Percentiles rank a stretch among this genome's conserved stretches.
phyloP scores from a whole-genome alignment of 139 green algal species.

The Medakamo hakoo region DNA sequence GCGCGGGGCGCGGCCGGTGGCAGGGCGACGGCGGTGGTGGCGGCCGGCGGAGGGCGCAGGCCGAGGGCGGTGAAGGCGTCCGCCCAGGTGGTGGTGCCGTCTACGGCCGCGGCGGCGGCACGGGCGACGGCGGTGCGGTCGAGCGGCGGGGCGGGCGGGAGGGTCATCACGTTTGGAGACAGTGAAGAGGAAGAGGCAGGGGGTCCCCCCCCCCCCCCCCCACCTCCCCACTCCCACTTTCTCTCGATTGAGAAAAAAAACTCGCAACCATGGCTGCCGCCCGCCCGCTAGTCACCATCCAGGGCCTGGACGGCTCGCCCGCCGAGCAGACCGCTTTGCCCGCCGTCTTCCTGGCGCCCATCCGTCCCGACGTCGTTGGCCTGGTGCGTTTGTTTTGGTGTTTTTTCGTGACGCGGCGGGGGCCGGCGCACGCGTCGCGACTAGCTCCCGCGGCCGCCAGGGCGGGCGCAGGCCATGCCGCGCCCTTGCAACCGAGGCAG shows the following conservation, averaged over 20 bases:
- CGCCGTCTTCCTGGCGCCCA: constrained; percentile 76
- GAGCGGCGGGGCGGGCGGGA: no score
- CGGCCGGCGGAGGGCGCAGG: background rate
- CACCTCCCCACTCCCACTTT: no score
- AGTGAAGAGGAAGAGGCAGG: background rate
- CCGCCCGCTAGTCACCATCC: constrained; percentile 72
- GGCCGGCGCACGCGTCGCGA: no score
- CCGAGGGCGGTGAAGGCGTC: background rate
- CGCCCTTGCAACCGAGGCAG: no score
- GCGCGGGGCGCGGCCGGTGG: no score
- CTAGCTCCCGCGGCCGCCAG: no score
- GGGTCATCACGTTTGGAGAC: background rate
- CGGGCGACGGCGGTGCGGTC: no score
- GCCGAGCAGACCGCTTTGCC: constrained; percentile 54
- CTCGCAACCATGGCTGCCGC: constrained; percentile 60
- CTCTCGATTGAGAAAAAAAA: no score
- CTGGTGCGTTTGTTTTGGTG: constrained; percentile 18
- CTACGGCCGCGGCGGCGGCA: background rate
- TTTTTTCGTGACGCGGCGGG: no score
- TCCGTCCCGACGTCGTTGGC: constrained; percentile 81
- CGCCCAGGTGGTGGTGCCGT: background rate
- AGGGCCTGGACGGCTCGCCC: constrained; percentile 45
- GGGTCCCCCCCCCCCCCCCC: no score
- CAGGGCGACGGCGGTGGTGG: background rate
- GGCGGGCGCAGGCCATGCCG: no score